Percentiles rank a stretch among this genome's conserved stretches.
These are phyloP conservation scores for Coemansia sp. DNA, from an alignment of 371 early-diverging fungal genomes.

Conservation along the genomic window DNA sequence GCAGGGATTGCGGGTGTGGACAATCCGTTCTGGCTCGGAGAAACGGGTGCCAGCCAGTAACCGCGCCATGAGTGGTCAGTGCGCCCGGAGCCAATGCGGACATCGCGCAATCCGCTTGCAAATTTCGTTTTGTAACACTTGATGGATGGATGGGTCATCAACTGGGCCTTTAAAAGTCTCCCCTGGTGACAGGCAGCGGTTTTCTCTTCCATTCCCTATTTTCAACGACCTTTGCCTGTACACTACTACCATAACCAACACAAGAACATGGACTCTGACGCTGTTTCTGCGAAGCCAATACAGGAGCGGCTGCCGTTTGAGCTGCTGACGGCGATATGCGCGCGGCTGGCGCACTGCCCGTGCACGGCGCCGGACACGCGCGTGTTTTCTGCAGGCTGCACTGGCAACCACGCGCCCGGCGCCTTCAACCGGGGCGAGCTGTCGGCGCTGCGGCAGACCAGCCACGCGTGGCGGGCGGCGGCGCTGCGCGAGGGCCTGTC, in stretches of 20 bases:
- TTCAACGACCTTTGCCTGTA: too few relatives aligned
- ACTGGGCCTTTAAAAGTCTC: too few relatives aligned
- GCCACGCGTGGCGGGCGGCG: constrained; percentile 37
- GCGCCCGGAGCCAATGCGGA: constrained; percentile 8
- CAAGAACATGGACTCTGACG: too few relatives aligned
- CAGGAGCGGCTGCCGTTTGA: constrained; percentile 34
- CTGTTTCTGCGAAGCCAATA: neutral
- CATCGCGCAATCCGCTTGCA: neutral
- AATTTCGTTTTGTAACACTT: too few relatives aligned
- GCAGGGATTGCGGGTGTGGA: neutral
- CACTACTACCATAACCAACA: too few relatives aligned
- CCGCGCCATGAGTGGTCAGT: neutral
- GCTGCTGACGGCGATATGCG: constrained; percentile 36
- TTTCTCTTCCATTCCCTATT: too few relatives aligned
- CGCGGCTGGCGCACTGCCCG: constrained; percentile 25
- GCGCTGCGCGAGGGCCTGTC: constrained; percentile 32
- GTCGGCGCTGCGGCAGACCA: constrained; percentile 32
- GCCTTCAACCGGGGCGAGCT: constrained; percentile 29
- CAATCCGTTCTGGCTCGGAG: constrained; percentile 6
- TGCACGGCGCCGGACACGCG: constrained; percentile 20
- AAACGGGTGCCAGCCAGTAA: neutral
- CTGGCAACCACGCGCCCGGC: constrained; percentile 34
- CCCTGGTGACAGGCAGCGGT: too few relatives aligned
- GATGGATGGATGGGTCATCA: too few relatives aligned
- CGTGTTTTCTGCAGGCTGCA: constrained; percentile 25